phyloP scores from a whole-genome alignment of 2,329 filamentous ascomycete species.

The Lomentospora prolificans region DNA sequence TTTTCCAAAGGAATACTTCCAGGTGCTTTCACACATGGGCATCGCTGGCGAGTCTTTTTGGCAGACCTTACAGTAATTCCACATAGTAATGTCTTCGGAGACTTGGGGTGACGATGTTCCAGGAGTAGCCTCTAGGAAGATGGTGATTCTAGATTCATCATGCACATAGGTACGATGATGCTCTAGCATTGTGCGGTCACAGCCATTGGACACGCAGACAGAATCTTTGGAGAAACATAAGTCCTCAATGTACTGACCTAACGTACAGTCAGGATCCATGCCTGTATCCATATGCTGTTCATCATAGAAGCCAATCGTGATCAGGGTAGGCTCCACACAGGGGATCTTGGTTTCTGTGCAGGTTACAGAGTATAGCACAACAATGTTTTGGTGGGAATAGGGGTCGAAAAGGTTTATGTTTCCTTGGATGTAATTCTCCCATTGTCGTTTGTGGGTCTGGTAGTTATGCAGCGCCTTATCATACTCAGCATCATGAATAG shows the following conservation, averaged over 20 bases:
- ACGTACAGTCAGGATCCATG: conserved; percentile 76
- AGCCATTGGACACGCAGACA: conserved; percentile 74
- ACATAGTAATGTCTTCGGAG: conserved; percentile 73
- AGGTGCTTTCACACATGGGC: conserved; percentile 87
- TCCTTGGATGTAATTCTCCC: conserved; percentile 89
- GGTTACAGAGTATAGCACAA: conserved; percentile 85
- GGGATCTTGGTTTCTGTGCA: conserved; percentile 91
- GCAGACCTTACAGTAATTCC: conserved; percentile 92
- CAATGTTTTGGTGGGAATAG: conserved; percentile 91
- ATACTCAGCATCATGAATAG: conserved; percentile 93
- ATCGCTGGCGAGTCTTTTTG: conserved; percentile 81
- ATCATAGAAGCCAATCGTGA: conserved; percentile 87
- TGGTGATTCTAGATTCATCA: conserved; percentile 83
- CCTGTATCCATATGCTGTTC: conserved; percentile 68
- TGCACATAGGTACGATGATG: conserved; percentile 97
- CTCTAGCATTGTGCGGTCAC: conserved; percentile 79
- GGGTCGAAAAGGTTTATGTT: conserved; percentile 88
- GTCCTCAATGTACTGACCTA: conserved; percentile 93
- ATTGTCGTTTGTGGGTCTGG: conserved; percentile 85
- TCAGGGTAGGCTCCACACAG: conserved; percentile 81
- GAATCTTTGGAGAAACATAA: conserved; percentile 66
- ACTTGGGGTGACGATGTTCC: conserved; percentile 39
- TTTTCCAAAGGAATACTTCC: conserved; percentile 98
- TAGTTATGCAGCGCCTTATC: conserved; percentile 92
- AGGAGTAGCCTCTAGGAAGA: conserved; percentile 60